These are phyloP conservation scores for Yamadazyma scolyti DNA, from an alignment of 805 yeast species.

Conservation along the genomic window DNA sequence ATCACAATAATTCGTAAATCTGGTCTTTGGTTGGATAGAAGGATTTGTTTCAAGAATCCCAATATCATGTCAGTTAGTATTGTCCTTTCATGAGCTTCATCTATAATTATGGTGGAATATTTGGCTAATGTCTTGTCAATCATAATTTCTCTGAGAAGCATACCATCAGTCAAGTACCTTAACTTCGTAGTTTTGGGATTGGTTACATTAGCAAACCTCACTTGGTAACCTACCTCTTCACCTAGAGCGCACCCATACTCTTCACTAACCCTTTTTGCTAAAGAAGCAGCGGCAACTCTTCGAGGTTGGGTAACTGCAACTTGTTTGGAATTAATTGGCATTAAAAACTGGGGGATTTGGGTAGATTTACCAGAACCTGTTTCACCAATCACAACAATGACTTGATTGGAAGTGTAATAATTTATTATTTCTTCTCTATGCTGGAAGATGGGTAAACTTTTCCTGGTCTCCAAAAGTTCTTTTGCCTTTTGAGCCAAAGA, in stretches of 20 bases:
- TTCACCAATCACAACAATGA: slow-evolving; percentile 86
- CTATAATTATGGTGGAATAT: slow-evolving; percentile 78
- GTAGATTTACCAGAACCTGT: slow-evolving; percentile 99
- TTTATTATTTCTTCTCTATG: slow-evolving; percentile 62
- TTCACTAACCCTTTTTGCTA: slow-evolving; percentile 89
- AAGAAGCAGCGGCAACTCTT: slow-evolving; percentile 93
- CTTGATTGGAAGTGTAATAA: slow-evolving; percentile 53
- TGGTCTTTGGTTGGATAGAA: slow-evolving; percentile 45
- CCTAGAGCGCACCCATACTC: slow-evolving; percentile 81
- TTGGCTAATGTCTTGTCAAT: slow-evolving; percentile 57
- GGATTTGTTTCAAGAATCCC: slow-evolving; percentile 78
- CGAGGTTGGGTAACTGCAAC: slow-evolving; percentile 97
- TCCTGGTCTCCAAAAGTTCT: slow-evolving; percentile 37
- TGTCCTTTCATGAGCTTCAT: slow-evolving; percentile 98
- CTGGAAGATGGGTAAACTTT: slow-evolving; percentile 70
- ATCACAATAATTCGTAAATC: slow-evolving; percentile 74
- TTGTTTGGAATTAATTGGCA: slow-evolving; percentile 47
- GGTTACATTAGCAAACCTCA: slow-evolving; percentile 78
- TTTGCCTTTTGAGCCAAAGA: slow-evolving; percentile 38
- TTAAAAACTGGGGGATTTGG: slow-evolving; percentile 90
- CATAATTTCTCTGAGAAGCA: slow-evolving; percentile 90
- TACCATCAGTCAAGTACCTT: slow-evolving; percentile 94
- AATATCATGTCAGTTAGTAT: slow-evolving; percentile 83
- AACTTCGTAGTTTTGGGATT: slow-evolving; percentile 53
- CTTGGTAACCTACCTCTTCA: slow-evolving; percentile 85